Evolutionary conservation across 139 green algal species (phyloP).

Genomic region (Coelastrella sp.): DNA sequence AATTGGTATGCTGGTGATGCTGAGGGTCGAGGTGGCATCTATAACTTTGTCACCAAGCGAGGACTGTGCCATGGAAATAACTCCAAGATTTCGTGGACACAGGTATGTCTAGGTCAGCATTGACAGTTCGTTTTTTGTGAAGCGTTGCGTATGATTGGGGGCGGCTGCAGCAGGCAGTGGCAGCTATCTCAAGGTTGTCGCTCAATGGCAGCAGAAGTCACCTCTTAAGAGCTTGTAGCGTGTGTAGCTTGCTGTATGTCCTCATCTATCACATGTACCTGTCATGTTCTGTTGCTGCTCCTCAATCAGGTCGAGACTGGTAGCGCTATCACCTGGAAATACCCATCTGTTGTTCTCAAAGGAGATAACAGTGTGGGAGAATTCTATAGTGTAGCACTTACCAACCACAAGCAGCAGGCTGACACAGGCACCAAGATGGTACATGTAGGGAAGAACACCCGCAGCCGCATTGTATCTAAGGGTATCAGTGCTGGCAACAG

Average conservation of each 20-base stretch:
- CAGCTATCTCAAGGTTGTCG: no score
- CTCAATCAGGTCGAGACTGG: slow-evolving; percentile 99
- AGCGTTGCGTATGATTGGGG: no score
- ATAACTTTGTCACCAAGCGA: slow-evolving; percentile 99
- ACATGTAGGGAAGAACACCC: slow-evolving; percentile 97
- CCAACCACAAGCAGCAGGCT: slow-evolving; percentile 96
- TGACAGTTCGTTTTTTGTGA: background rate
- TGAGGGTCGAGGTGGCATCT: slow-evolving; percentile 95
- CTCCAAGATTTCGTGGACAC: slow-evolving; percentile 99
- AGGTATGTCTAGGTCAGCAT: slow-evolving; percentile 65
- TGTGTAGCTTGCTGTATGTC: no score
- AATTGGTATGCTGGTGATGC: slow-evolving; percentile 98
- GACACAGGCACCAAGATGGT: slow-evolving; percentile 97
- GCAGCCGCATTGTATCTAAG: slow-evolving; percentile 97
- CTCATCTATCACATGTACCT: no score
- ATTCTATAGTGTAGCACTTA: slow-evolving; percentile 99
- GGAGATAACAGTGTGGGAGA: slow-evolving; percentile 96
- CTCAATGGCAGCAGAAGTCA: no score
- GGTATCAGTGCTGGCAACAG: slow-evolving; percentile 91
- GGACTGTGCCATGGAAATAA: slow-evolving; percentile 92
- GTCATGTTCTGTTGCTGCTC: slow-evolving; percentile 38
- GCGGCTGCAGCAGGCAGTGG: no score
- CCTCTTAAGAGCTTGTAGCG: no score
- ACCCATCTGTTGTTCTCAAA: slow-evolving; percentile 93
- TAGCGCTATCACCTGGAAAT: slow-evolving; percentile 99